Conservation (phyloP, 345 rosid genomes). For the Hibiscus mutabilis region DNA sequence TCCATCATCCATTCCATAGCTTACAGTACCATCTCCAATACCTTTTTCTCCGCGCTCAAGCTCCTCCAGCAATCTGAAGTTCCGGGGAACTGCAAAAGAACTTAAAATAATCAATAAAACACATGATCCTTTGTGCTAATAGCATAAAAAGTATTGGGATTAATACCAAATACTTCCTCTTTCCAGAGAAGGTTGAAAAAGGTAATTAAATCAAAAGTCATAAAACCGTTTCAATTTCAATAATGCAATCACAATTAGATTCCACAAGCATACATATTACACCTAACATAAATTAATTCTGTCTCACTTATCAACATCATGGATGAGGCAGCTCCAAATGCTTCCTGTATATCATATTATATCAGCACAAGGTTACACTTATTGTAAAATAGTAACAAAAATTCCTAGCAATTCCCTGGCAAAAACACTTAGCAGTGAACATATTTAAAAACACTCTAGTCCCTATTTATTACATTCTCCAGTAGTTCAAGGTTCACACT, state of each 20-base stretch:
- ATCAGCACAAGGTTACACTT: background rate
- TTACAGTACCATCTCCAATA: constrained; percentile 80
- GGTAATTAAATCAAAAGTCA: background rate
- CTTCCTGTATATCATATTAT: background rate
- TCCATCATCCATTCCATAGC: constrained; percentile 93
- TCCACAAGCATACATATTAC: background rate
- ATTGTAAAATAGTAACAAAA: background rate
- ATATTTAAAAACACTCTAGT: background rate
- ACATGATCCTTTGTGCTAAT: background rate
- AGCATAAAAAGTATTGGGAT: background rate
- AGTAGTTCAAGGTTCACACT: background rate
- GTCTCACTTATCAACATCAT: too few relatives aligned
- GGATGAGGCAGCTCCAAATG: background rate
- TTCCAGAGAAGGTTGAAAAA: background rate
- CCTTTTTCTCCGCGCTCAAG: constrained; percentile 95
- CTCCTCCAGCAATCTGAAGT: constrained; percentile 76
- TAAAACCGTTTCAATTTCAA: background rate
- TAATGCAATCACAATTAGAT: background rate
- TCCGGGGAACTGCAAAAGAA: constrained; percentile 56
- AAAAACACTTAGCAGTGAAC: background rate
- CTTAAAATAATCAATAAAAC: constrained; percentile 4
- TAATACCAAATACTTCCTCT: constrained; percentile 1
- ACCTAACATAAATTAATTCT: too few relatives aligned
- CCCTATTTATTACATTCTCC: background rate
- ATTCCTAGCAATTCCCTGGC: background rate